A percentile compares a stretch with the other conserved stretches of the same genome.
Conservation (phyloP, 1,284 basidiomycete species). For the Ceratobasidium sp. region DNA sequence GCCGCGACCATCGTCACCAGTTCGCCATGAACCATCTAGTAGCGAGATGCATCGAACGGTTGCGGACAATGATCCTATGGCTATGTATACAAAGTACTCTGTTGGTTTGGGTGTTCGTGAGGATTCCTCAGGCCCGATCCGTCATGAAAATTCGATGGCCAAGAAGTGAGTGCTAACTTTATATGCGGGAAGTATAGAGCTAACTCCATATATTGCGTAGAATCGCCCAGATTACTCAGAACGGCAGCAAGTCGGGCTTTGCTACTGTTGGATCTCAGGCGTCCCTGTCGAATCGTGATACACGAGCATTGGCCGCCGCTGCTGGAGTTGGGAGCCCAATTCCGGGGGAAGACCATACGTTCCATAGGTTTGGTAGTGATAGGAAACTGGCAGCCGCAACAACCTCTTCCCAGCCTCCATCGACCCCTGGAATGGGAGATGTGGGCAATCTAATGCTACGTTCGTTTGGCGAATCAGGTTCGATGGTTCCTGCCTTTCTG, state of each 20-base stretch:
- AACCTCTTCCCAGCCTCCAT: not conserved
- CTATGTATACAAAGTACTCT: constrained; percentile 38
- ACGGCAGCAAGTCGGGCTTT: not conserved
- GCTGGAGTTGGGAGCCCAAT: constrained; percentile 34
- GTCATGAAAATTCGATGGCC: constrained; percentile 33
- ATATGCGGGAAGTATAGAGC: not conserved
- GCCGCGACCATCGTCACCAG: not conserved
- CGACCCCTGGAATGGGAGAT: constrained; percentile 32
- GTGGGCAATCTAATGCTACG: constrained; percentile 39
- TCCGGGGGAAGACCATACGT: constrained; percentile 26
- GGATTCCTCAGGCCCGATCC: constrained; percentile 25
- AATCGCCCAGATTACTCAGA: constrained; percentile 34
- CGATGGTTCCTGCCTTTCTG: constrained; percentile 30
- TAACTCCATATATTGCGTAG: constrained; percentile 9
- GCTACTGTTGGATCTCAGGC: constrained; percentile 11
- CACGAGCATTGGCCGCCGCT: constrained; percentile 35
- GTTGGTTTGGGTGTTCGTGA: constrained; percentile 32
- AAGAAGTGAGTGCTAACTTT: constrained; percentile 24
- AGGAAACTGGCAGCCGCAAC: not conserved
- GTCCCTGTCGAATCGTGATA: constrained; percentile 35
- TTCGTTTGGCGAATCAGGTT: constrained; percentile 33
- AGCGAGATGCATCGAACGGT: not conserved
- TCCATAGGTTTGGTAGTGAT: not conserved
- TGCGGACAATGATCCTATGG: constrained; percentile 36
- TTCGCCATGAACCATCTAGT: not conserved